Evolutionary conservation across 1,284 basidiomycete species (phyloP).

Genomic region (Cutaneotrichosporon sp.): DNA sequence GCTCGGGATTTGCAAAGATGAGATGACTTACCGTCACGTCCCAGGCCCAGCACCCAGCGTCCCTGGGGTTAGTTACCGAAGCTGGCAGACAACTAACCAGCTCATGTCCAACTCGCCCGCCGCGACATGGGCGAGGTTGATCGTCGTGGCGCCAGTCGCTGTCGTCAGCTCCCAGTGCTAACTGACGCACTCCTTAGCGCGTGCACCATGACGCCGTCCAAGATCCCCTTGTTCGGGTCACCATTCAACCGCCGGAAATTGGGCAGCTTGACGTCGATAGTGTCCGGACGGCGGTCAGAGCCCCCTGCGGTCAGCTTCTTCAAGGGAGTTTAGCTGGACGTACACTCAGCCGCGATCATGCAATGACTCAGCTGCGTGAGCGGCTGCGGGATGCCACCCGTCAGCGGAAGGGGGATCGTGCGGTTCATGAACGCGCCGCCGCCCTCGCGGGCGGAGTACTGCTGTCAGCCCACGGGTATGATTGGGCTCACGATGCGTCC

Average conservation of each 20-base stretch:
- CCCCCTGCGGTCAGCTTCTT: slow-evolving; percentile 61
- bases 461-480: slow-evolving; percentile 11
- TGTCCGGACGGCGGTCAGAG: slow-evolving; percentile 66
- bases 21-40: slow-evolving; percentile 62
- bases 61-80: slow-evolving; percentile 49
- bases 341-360: slow-evolving; percentile 77
- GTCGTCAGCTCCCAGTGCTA: background rate
- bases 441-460: slow-evolving; percentile 76
- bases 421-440: slow-evolving; percentile 74
- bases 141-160: slow-evolving; percentile 71
- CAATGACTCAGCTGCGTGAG: slow-evolving; percentile 73
- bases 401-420: slow-evolving; percentile 64
- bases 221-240: slow-evolving; percentile 65
- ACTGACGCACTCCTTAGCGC: slow-evolving; percentile 62
- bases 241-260: slow-evolving; percentile 76
- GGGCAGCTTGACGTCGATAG: slow-evolving; percentile 64
- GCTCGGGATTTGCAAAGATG: slow-evolving; percentile 53
- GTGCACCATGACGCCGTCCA: slow-evolving; percentile 82
- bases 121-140: slow-evolving; percentile 77
- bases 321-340: slow-evolving; percentile 9
- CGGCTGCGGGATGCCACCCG: slow-evolving; percentile 69
- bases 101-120: slow-evolving; percentile 74
- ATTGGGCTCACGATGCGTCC: slow-evolving; percentile 63
- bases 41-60: slow-evolving; percentile 61
- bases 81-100: slow-evolving; percentile 56